These are phyloP conservation scores for Nicotiana rustica DNA, from an alignment of 305 asterid species.

Conservation along the genomic window DNA sequence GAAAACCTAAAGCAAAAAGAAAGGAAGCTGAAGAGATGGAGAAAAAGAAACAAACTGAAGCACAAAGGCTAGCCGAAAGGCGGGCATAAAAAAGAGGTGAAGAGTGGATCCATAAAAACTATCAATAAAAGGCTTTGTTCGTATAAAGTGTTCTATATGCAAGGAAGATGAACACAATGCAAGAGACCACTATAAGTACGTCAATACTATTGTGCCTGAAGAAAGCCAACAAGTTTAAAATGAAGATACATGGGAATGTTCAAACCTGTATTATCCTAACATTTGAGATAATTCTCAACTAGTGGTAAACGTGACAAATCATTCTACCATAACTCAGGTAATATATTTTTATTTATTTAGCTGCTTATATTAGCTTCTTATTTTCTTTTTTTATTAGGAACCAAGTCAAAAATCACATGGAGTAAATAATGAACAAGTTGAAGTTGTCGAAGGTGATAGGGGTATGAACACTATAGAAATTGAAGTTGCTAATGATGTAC, in stretches of 20 bases:
- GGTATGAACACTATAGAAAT: no score
- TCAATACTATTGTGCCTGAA: background rate
- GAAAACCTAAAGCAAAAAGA: background rate
- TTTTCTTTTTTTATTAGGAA: no score
- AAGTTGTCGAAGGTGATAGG: no score
- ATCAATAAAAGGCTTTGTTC: background rate
- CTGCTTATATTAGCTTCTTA: no score
- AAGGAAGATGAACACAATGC: background rate
- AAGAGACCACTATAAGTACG: background rate
- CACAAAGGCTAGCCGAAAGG: background rate
- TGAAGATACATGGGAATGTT: background rate
- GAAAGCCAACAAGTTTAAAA: background rate
- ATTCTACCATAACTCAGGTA: background rate
- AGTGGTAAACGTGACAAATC: background rate
- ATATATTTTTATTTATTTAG: no score
- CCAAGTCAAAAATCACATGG: no score
- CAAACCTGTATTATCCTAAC: background rate
- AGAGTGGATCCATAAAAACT: background rate
- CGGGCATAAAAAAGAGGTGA: background rate
- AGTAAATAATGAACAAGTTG: no score
- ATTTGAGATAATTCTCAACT: background rate
- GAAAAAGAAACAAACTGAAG: background rate
- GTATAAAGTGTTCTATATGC: background rate
- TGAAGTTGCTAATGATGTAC: no score
- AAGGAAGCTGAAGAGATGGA: background rate